These are phyloP conservation scores for Penicillium frequentans DNA, from an alignment of 2,329 filamentous ascomycete species.

Conservation along the genomic window DNA sequence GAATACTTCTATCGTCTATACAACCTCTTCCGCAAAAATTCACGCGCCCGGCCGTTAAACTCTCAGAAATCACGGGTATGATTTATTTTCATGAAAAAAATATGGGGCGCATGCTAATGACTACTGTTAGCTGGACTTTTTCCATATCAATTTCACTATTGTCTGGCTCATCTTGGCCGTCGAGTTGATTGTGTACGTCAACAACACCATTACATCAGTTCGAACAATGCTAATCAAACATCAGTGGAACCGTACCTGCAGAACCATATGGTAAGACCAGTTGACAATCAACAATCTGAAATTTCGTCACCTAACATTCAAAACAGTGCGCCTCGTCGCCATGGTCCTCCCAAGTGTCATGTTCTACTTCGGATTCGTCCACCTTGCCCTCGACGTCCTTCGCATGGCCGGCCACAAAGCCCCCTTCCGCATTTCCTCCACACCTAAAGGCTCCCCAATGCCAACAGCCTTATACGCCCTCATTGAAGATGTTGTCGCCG, in stretches of 20 bases:
- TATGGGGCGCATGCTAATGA: slow-evolving; percentile 3
- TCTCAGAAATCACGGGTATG: slow-evolving; percentile 46
- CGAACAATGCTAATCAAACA: slow-evolving; percentile 11
- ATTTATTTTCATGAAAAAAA: background rate
- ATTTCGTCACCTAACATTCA: background rate
- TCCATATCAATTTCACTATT: slow-evolving; percentile 48
- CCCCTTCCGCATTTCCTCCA: slow-evolving; percentile 65
- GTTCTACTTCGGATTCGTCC: slow-evolving; percentile 47
- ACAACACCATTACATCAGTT: background rate
- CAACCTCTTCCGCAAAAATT: slow-evolving; percentile 39
- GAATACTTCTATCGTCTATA: slow-evolving; percentile 46
- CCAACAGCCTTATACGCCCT: slow-evolving; percentile 64
- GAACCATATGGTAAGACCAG: slow-evolving; percentile 39
- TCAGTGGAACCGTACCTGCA: slow-evolving; percentile 41
- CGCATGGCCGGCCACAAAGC: slow-evolving; percentile 47
- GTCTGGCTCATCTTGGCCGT: slow-evolving; percentile 46
- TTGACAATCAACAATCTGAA: background rate
- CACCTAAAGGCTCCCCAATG: slow-evolving; percentile 58
- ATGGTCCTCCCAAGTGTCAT: slow-evolving; percentile 48
- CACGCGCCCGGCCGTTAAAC: slow-evolving; percentile 40
- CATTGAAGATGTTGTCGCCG: slow-evolving; percentile 67
- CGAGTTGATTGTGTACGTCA: slow-evolving; percentile 41
- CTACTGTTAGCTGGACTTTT: slow-evolving; percentile 42
- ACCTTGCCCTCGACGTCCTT: slow-evolving; percentile 44
- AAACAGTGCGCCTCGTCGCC: slow-evolving; percentile 42